phyloP scores from a whole-genome alignment of 2,329 filamentous ascomycete genomes.

The Alternaria sp. region DNA sequence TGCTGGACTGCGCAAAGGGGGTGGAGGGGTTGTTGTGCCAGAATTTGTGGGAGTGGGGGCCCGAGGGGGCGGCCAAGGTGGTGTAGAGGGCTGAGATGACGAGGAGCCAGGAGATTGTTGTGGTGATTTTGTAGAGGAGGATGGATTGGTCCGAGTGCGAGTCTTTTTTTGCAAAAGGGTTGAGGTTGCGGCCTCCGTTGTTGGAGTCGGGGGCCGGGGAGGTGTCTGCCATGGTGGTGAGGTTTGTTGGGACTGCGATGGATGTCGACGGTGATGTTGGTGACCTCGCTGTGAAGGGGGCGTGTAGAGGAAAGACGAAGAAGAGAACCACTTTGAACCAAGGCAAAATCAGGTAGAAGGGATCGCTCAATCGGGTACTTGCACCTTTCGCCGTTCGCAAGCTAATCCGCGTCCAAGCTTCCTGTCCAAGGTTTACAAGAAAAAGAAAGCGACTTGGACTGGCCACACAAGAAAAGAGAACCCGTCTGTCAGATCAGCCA shows the following conservation, averaged over 20 bases:
- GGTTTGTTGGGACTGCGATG: neutral
- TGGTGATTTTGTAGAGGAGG: slow-evolving; percentile 77
- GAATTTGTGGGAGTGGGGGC: slow-evolving; percentile 66
- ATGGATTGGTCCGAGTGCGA: slow-evolving; percentile 69
- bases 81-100: slow-evolving; percentile 79
- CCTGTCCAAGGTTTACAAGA: slow-evolving; percentile 1
- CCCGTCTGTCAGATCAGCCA: slow-evolving; percentile 1
- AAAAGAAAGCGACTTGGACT: neutral
- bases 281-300: neutral
- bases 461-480: neutral
- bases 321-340: neutral
- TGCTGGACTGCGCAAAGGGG: slow-evolving; percentile 76
- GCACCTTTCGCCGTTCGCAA: neutral
- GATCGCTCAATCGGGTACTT: slow-evolving; percentile 2
- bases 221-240: slow-evolving; percentile 22
- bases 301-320: neutral
- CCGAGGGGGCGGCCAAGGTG: slow-evolving; percentile 71
- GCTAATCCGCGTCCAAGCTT: slow-evolving; percentile 3
- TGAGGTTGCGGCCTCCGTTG: slow-evolving; percentile 65
- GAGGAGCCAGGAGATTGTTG: slow-evolving; percentile 76
- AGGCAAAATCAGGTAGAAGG: neutral
- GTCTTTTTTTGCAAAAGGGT: slow-evolving; percentile 78
- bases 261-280: slow-evolving; percentile 3
- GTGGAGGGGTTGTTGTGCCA: slow-evolving; percentile 78
- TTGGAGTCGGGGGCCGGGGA: slow-evolving; percentile 5